Base-by-base conservation (phyloP, 2,329 filamentous ascomycete genomes). In the Eurotiales sp. region DNA sequence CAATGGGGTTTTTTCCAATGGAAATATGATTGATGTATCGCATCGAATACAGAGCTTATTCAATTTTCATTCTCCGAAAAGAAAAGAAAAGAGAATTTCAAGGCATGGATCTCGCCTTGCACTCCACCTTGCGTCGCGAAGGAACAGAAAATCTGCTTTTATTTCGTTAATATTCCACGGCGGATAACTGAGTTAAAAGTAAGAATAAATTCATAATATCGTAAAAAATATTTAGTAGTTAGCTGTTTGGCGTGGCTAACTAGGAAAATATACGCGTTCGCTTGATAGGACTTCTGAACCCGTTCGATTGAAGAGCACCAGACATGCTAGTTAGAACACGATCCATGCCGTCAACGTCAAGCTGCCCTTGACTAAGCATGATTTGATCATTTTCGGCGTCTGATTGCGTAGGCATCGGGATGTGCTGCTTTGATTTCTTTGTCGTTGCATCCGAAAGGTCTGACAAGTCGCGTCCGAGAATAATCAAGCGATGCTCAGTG, bases 11-110 rank as follows among this genome's bases (percentile, higher is more conserved):
- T 7, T 44, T 44, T 44, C 21, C 42, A n/a, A 47, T 47, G 45
- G 27, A 22, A 39, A 36, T 22, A 14, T n/a, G 2, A 46, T 50
- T 49, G 41, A 75, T 77, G 64, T 77, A 65, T 75, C 74, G 74
- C 73, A 65, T 69, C 72, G 68, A 73, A 77, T 77, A 77, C 74
- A 76, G 74, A 76, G 74, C 73, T 70, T 70, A 71, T 70, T 67
- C 65, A 56, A 57, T 54, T 56, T 36, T 8, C 17, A 4, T 23
- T 44, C 10, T 11, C n/a, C 40, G 22, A 21, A 50, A 42, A 44
- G 36, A 37, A 44, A 41, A 27, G n/a, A 58, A 54, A 56, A 56
- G 51, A 54, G 64, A 67, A 70, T 71, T 71, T 73, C 71, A 75
- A 74, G 73, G 72, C 71, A 76, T 74, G 66, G 65, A 67, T 62